These are phyloP conservation scores for Phanerochaete carnosa DNA, from an alignment of 768 basidiomycete species.

Conservation along the genomic window DNA sequence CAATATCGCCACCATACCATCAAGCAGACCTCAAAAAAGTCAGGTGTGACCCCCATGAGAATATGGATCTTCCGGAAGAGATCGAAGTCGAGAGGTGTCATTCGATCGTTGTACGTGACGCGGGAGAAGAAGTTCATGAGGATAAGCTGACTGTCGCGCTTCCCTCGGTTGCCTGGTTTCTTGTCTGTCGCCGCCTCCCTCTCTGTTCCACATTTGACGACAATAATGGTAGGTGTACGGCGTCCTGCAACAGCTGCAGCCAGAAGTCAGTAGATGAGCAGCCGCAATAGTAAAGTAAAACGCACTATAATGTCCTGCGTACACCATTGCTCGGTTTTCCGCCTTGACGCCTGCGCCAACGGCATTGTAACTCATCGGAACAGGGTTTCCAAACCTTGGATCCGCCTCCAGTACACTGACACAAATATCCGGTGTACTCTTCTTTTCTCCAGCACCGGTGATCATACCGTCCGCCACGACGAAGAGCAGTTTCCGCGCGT, in stretches of 20 bases:
- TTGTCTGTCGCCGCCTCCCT: slow-evolving; percentile 76
- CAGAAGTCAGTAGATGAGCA: not conserved
- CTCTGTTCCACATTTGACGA: slow-evolving; percentile 97
- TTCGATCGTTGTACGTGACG: slow-evolving; percentile 98
- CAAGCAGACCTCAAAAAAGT: slow-evolving; percentile 94
- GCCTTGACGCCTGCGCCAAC: slow-evolving; percentile 88
- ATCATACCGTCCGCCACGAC: slow-evolving; percentile 99
- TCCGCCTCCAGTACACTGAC: slow-evolving; percentile 90
- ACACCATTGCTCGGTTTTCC: slow-evolving; percentile 95
- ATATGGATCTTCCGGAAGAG: slow-evolving; percentile 95
- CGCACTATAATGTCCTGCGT: slow-evolving; percentile 99
- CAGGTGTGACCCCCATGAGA: slow-evolving; percentile 98
- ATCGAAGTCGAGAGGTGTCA: slow-evolving; percentile 97
- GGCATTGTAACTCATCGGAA: slow-evolving; percentile 89
- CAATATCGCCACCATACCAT: slow-evolving; percentile 63
- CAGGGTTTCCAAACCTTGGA: slow-evolving; percentile 92
- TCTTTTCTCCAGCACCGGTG: slow-evolving; percentile 94
- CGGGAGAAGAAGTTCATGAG: slow-evolving; percentile 99
- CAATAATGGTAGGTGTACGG: slow-evolving; percentile 88
- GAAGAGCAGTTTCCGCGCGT: slow-evolving; percentile 88
- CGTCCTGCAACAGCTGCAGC: slow-evolving; percentile 73
- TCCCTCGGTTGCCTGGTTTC: slow-evolving; percentile 98
- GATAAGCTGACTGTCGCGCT: slow-evolving; percentile 97
- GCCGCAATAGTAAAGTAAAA: slow-evolving; percentile 13
- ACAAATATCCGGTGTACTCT: slow-evolving; percentile 95